Percentiles rank a stretch among this genome's conserved stretches.
Conservation (phyloP, 805 yeast species). For the Nakazawaea wickerhamii region DNA sequence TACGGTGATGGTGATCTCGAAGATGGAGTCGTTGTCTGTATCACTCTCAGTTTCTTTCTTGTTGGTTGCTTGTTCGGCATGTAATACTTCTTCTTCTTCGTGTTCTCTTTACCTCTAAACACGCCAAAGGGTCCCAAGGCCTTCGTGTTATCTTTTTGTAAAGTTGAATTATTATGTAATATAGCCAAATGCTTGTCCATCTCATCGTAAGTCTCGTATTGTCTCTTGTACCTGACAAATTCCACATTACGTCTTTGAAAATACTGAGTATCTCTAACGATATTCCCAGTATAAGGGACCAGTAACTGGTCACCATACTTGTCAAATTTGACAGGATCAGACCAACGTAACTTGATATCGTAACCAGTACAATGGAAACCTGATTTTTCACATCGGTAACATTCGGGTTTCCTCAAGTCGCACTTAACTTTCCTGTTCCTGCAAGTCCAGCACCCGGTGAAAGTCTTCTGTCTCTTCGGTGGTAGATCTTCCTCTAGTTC, state of each 20-base stretch:
- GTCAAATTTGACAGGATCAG: constrained; percentile 48
- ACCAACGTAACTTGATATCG: constrained; percentile 77
- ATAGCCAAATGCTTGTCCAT: constrained; percentile 66
- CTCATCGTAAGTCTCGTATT: constrained; percentile 71
- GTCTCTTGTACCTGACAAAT: constrained; percentile 60
- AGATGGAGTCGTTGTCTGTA: background rate
- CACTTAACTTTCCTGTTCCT: constrained; percentile 76
- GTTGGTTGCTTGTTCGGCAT: constrained; percentile 18
- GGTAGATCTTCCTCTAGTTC: background rate
- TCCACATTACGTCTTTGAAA: constrained; percentile 69
- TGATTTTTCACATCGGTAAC: constrained; percentile 65
- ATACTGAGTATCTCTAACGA: constrained; percentile 38
- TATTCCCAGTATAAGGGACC: constrained; percentile 16
- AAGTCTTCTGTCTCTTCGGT: constrained; percentile 58
- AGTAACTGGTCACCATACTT: constrained; percentile 35
- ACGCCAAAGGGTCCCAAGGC: constrained; percentile 81
- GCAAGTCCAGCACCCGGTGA: constrained; percentile 88
- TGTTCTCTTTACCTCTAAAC: constrained; percentile 42
- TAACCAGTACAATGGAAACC: constrained; percentile 77
- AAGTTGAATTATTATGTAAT: constrained; percentile 42
- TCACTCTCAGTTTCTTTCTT: constrained; percentile 15
- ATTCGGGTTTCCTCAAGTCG: constrained; percentile 64
- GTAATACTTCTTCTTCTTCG: constrained; percentile 11
- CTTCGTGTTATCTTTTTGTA: constrained; percentile 41
- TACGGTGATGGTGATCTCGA: constrained; percentile 1